phyloP scores from a whole-genome alignment of 1,284 basidiomycete species.

The Sporisorium sorghi region DNA sequence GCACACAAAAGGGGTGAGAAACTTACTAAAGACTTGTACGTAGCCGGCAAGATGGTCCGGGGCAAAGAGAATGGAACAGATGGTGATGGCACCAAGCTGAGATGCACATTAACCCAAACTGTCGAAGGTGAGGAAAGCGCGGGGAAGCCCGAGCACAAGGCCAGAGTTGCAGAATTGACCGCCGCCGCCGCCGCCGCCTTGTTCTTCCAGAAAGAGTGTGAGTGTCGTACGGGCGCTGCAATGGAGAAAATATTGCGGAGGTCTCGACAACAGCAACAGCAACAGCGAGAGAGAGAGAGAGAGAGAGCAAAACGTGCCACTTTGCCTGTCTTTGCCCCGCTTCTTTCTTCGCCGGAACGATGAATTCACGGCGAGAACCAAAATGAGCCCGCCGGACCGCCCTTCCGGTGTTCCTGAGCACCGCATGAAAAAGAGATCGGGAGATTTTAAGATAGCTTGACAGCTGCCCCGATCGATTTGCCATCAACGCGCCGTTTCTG shows the following conservation, averaged over 20 bases:
- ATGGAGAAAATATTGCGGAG: neutral
- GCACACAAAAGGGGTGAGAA: neutral
- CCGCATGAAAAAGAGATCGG: no score
- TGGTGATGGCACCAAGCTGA: conserved; percentile 9
- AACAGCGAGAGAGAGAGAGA: no score
- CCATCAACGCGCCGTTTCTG: conserved; percentile 6
- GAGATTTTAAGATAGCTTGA: neutral
- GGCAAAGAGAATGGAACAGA: neutral
- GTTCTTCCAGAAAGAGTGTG: neutral
- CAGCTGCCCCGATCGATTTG: neutral
- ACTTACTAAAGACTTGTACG: neutral
- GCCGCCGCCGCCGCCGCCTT: neutral
- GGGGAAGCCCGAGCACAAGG: conserved; percentile 4
- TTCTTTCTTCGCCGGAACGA: conserved; percentile 20
- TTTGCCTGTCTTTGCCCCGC: conserved; percentile 1
- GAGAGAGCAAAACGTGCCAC: neutral
- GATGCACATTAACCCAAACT: neutral
- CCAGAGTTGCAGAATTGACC: neutral
- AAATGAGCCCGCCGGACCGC: conserved; percentile 36
- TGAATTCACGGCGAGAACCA: conserved; percentile 32
- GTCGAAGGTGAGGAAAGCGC: neutral
- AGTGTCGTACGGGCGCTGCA: conserved; percentile 11
- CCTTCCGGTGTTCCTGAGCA: conserved; percentile 20
- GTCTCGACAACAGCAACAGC: no score
- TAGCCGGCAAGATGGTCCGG: conserved; percentile 1